A percentile compares a stretch with the other conserved stretches of the same genome.
These are phyloP conservation scores for Chaetomidium leptoderma DNA, from an alignment of 495 filamentous ascomycete genomes.

Conservation along the genomic window DNA sequence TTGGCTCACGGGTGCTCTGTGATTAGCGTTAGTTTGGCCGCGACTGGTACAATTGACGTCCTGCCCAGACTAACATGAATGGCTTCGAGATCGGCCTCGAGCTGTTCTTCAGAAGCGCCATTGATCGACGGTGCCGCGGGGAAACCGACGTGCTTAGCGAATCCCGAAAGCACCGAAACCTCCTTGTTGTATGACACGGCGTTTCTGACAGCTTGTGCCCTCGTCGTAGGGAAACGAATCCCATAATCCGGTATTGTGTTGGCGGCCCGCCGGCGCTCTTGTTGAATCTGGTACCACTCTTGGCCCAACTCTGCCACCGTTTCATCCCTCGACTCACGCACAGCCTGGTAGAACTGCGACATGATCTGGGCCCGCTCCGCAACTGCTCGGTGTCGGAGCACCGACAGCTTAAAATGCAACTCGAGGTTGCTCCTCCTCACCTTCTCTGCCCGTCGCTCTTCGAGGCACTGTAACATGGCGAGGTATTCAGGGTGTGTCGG, in stretches of 20 bases:
- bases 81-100: constrained; percentile 80
- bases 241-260: constrained; percentile 75
- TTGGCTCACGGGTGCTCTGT: constrained; percentile 38
- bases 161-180: constrained; percentile 81
- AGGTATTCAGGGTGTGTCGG: constrained; percentile 85
- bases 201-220: constrained; percentile 66
- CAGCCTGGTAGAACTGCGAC: constrained; percentile 78
- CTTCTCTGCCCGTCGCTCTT: constrained; percentile 74
- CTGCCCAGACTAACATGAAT: constrained; percentile 68
- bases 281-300: constrained; percentile 85
- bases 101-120: constrained; percentile 63
- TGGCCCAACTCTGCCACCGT: constrained; percentile 75
- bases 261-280: constrained; percentile 79
- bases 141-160: constrained; percentile 92
- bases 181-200: constrained; percentile 90
- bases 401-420: constrained; percentile 64
- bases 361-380: constrained; percentile 79
- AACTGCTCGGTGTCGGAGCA: constrained; percentile 65
- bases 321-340: constrained; percentile 74
- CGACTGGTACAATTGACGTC: neutral
- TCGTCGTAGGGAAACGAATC: constrained; percentile 65
- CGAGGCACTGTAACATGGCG: constrained; percentile 76
- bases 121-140: constrained; percentile 84
- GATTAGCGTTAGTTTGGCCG: constrained; percentile 20
- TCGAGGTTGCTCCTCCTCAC: constrained; percentile 67